phyloP scores from a whole-genome alignment of 2,329 filamentous ascomycete species.

The Fusarium domesticum region DNA sequence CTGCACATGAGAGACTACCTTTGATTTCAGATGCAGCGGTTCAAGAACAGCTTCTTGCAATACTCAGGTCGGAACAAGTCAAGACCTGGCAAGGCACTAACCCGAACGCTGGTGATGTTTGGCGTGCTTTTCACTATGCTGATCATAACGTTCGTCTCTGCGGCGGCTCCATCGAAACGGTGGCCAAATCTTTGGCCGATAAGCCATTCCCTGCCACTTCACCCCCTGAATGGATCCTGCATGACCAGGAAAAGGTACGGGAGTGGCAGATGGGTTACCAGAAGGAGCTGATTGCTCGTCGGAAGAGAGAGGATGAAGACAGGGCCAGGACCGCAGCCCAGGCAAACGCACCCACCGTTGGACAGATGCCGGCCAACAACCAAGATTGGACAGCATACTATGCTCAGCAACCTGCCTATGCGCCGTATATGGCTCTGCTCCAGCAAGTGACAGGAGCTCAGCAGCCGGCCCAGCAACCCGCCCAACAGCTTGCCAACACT shows the following conservation, averaged over 20 bases:
- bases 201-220: slow-evolving; percentile 49
- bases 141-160: slow-evolving; percentile 44
- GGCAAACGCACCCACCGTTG: slow-evolving; percentile 25
- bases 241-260: slow-evolving; percentile 44
- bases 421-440: slow-evolving; percentile 42
- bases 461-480: slow-evolving; percentile 14
- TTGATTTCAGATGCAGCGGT: slow-evolving; percentile 33
- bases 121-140: slow-evolving; percentile 38
- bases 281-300: slow-evolving; percentile 37
- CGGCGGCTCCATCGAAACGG: slow-evolving; percentile 42
- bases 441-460: slow-evolving; percentile 41
- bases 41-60: slow-evolving; percentile 41
- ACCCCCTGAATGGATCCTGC: slow-evolving; percentile 51
- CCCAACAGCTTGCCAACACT: slow-evolving; percentile 5
- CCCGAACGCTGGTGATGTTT: slow-evolving; percentile 35
- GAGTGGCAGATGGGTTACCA: slow-evolving; percentile 54
- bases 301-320: slow-evolving; percentile 40
- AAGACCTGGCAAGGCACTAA: slow-evolving; percentile 44
- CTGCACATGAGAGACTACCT: slow-evolving; percentile 28
- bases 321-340: slow-evolving; percentile 35
- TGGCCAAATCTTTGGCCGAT: slow-evolving; percentile 41
- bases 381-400: slow-evolving; percentile 41
- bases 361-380: slow-evolving; percentile 27
- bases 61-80: slow-evolving; percentile 45
- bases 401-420: slow-evolving; percentile 41